A percentile compares a stretch with the other conserved stretches of the same genome.
Evolutionary conservation across 2,329 filamentous ascomycete genomes (phyloP).

Genomic region (Ophiobolus disseminans): DNA sequence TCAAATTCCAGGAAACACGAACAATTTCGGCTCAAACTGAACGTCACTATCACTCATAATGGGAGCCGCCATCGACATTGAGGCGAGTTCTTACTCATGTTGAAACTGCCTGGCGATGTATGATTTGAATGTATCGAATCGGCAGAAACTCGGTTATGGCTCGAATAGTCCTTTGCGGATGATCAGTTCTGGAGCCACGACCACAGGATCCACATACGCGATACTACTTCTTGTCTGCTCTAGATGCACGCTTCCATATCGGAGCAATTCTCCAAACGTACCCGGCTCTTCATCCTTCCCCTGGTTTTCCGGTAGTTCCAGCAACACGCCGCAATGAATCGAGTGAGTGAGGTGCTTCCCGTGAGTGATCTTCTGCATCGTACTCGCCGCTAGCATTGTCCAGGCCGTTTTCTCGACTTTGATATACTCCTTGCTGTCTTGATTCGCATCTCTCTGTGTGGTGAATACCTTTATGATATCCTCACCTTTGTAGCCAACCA

Average conservation of each 20-base stretch:
- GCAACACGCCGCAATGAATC: slow-evolving; percentile 34
- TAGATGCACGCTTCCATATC: slow-evolving; percentile 46
- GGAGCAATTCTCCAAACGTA: slow-evolving; percentile 48
- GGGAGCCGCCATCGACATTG: too few species aligned
- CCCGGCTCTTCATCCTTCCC: slow-evolving; percentile 39
- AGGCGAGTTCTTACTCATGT: too few species aligned
- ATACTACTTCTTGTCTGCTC: slow-evolving; percentile 44
- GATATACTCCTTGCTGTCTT: slow-evolving; percentile 34
- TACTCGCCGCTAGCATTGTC: slow-evolving; percentile 39
- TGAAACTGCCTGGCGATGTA: too few species aligned
- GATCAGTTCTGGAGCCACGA: slow-evolving; percentile 13
- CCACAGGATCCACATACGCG: slow-evolving; percentile 25
- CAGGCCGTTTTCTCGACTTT: slow-evolving; percentile 36
- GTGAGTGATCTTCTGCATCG: slow-evolving; percentile 49
- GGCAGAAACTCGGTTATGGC: too few species aligned
- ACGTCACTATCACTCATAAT: too few species aligned
- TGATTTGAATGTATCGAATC: too few species aligned
- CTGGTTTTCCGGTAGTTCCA: slow-evolving; percentile 43
- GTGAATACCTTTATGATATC: slow-evolving; percentile 34
- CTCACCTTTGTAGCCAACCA: slow-evolving; percentile 35
- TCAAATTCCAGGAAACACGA: too few species aligned
- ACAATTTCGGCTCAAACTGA: too few species aligned
- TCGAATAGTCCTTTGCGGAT: slow-evolving; percentile 33
- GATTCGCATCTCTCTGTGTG: slow-evolving; percentile 29
- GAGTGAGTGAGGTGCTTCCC: slow-evolving; percentile 37